A percentile compares a stretch with the other conserved stretches of the same genome.
Conservation (phyloP, 345 rosid species). For the Boechera retrofracta region DNA sequence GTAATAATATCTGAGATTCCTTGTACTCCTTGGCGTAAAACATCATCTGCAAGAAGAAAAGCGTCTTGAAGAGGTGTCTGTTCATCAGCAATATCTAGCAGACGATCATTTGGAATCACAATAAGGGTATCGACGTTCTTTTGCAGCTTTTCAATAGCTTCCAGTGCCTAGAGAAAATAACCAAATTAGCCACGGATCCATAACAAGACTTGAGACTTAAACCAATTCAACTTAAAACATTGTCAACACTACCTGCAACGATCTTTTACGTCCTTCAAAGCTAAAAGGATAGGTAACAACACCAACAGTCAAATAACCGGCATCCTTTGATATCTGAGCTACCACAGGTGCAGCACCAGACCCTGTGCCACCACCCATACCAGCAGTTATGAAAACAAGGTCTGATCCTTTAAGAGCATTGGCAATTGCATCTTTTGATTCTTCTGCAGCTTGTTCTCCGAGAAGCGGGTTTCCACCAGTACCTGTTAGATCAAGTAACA, state of each 20-base stretch:
- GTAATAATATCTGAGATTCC: constrained; percentile 98
- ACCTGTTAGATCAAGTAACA: constrained; percentile 53
- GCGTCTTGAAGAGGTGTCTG: constrained; percentile 98
- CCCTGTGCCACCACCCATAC: constrained; percentile 99
- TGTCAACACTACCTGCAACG: constrained; percentile 64
- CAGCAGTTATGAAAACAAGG: constrained; percentile 96
- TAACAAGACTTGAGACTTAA: constrained; percentile 6
- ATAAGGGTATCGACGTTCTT: constrained; percentile 96
- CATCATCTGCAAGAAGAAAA: constrained; percentile 98
- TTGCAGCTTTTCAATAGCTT: constrained; percentile 92
- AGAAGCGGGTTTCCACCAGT: constrained; percentile 94
- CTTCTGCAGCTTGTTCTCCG: constrained; percentile 99
- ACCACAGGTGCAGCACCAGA: constrained; percentile 99
- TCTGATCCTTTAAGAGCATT: constrained; percentile 96
- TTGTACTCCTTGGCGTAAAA: constrained; percentile 98
- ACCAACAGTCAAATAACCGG: constrained; percentile 96
- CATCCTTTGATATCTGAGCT: constrained; percentile 89
- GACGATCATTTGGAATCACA: constrained; percentile 95
- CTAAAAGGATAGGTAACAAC: constrained; percentile 99
- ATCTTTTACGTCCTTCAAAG: constrained; percentile 97
- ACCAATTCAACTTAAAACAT: constrained; percentile 6
- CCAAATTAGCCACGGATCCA: neutral
- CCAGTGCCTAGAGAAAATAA: constrained; percentile 72
- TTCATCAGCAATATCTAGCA: constrained; percentile 97
- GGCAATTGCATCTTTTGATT: constrained; percentile 88